Evolutionary conservation across 495 filamentous ascomycete genomes (phyloP).

Genomic region (Astrothelium macrocarpum): DNA sequence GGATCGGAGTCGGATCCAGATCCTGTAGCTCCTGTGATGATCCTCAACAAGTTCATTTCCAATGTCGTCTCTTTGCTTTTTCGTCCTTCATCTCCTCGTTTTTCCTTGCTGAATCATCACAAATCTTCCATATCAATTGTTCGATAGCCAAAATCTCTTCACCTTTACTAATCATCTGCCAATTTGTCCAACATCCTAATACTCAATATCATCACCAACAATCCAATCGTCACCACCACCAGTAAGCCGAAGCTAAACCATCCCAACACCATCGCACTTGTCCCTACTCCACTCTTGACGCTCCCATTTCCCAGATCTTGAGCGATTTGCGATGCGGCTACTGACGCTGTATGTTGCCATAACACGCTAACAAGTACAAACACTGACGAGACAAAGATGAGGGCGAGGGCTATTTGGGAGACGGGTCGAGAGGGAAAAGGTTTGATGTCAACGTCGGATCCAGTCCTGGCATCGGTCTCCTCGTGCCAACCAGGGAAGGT

Average conservation of each 20-base stretch:
- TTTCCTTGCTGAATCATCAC: not conserved
- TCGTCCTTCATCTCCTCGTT: not conserved
- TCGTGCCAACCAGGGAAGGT: constrained; percentile 80
- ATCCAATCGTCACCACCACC: constrained; percentile 85
- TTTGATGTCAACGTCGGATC: constrained; percentile 61
- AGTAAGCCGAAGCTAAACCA: constrained; percentile 93
- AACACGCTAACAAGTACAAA: constrained; percentile 67
- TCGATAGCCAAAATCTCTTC: not conserved
- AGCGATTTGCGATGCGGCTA: constrained; percentile 83
- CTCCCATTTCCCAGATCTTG: constrained; percentile 94
- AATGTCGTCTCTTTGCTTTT: not conserved
- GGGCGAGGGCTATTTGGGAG: constrained; percentile 62
- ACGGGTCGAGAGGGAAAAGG: constrained; percentile 69
- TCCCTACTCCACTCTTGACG: constrained; percentile 78
- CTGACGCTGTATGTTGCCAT: constrained; percentile 84
- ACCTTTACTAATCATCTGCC: constrained; percentile 27
- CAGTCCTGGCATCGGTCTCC: constrained; percentile 51
- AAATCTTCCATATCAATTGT: not conserved
- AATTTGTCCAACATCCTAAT: constrained; percentile 55
- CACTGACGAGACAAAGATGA: constrained; percentile 70
- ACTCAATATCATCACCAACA: constrained; percentile 92
- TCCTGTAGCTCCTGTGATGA: not conserved
- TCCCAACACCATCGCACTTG: constrained; percentile 87
- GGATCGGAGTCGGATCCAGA: not conserved
- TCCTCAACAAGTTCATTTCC: not conserved